Conservation (phyloP, 352 stramenopile species). For the Globisporangium echinulatum region DNA sequence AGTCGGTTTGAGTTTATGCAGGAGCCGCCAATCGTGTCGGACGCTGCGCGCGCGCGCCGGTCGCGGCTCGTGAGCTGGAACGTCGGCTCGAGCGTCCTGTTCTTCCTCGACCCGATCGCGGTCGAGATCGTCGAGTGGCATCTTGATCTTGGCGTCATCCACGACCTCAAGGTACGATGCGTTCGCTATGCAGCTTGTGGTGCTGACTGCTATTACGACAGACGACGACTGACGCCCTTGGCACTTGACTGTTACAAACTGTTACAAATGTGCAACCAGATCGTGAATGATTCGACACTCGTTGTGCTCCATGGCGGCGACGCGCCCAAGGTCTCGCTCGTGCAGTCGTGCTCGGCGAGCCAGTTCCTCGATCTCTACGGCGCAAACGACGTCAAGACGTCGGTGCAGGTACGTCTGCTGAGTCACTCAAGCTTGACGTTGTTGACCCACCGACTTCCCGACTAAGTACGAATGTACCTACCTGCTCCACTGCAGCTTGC, state of each 20-base stretch:
- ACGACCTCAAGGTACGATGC: constrained; percentile 67
- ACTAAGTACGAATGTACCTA: too few species aligned
- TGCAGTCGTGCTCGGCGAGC: constrained; percentile 63
- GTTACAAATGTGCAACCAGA: constrained; percentile 1
- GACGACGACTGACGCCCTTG: too few species aligned
- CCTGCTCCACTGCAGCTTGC: constrained; percentile 38
- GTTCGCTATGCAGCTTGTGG: constrained; percentile 16
- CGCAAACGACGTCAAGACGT: constrained; percentile 44
- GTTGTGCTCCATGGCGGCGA: constrained; percentile 67
- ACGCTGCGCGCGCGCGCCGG: constrained; percentile 32
- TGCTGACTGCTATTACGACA: too few species aligned
- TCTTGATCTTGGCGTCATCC: constrained; percentile 77
- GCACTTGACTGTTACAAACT: background rate
- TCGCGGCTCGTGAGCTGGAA: constrained; percentile 81
- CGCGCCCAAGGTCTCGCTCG: constrained; percentile 54
- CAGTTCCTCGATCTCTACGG: constrained; percentile 76
- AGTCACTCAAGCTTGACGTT: too few species aligned
- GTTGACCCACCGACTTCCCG: too few species aligned
- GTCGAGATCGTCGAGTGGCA: constrained; percentile 87
- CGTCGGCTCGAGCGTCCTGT: constrained; percentile 66
- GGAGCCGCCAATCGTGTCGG: constrained; percentile 40
- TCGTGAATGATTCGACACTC: constrained; percentile 61
- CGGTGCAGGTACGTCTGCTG: constrained; percentile 44
- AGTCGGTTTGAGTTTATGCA: constrained; percentile 65
- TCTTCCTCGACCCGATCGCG: constrained; percentile 75